Evolutionary conservation across 805 yeast genomes (phyloP).

Genomic region (Teunomyces atbi): DNA sequence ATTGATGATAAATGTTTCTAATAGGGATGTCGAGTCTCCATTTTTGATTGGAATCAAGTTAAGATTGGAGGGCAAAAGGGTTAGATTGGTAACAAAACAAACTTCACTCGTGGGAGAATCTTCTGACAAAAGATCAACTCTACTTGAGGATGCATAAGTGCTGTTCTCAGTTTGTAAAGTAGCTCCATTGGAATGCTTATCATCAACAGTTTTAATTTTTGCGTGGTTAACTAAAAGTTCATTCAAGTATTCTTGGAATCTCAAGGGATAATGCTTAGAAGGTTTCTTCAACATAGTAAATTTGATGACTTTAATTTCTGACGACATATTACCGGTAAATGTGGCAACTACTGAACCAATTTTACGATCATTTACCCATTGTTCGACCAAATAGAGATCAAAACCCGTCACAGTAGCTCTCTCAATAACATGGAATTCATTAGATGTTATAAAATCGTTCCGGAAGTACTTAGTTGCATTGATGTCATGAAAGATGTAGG

Average conservation of each 20-base stretch:
- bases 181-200: background rate
- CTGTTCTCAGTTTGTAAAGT: background rate
- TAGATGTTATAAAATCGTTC: slow-evolving; percentile 30
- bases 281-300: slow-evolving; percentile 53
- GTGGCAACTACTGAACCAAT: slow-evolving; percentile 70
- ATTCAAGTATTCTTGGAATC: slow-evolving; percentile 59
- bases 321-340: slow-evolving; percentile 80
- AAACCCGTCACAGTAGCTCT: slow-evolving; percentile 63
- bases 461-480: slow-evolving; percentile 50
- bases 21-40: slow-evolving; percentile 52
- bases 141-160: background rate
- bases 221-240: slow-evolving; percentile 67
- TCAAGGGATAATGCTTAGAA: slow-evolving; percentile 46
- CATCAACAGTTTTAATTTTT: slow-evolving; percentile 56
- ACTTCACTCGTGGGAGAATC: slow-evolving; percentile 15
- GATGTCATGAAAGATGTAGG: slow-evolving; percentile 55
- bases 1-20: slow-evolving; percentile 65
- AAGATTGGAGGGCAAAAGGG: slow-evolving; percentile 72
- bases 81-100: slow-evolving; percentile 78
- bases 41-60: slow-evolving; percentile 67
- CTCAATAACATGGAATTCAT: slow-evolving; percentile 42
- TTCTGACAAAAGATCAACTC: slow-evolving; percentile 1
- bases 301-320: slow-evolving; percentile 56
- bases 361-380: slow-evolving; percentile 80
- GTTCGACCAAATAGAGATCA: slow-evolving; percentile 90